A percentile compares a stretch with the other conserved stretches of the same genome.
Evolutionary conservation across 495 filamentous ascomycete species (phyloP).

Genomic region (Aspergillus ellipticus): DNA sequence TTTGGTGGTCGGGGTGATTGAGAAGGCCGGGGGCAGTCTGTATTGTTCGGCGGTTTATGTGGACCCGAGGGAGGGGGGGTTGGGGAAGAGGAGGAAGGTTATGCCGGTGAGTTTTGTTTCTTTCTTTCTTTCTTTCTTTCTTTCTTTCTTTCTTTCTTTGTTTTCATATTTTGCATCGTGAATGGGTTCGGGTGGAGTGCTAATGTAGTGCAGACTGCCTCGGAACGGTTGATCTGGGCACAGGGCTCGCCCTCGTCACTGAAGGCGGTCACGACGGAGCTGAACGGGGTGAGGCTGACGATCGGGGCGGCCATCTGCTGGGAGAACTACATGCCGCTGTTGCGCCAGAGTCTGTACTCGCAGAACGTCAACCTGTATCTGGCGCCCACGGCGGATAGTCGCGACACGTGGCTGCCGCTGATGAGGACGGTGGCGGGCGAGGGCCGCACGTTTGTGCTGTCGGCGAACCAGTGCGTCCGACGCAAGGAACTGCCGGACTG

Average conservation of each 20-base stretch:
- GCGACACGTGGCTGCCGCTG: conserved; percentile 78
- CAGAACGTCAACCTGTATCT: conserved; percentile 94
- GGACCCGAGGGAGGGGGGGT: conserved; percentile 62
- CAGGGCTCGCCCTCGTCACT: conserved; percentile 80
- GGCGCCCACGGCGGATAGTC: conserved; percentile 82
- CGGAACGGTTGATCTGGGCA: conserved; percentile 84
- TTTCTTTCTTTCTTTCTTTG: no score
- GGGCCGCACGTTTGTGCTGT: conserved; percentile 81
- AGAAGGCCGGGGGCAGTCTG: conserved; percentile 73
- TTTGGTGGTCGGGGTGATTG: conserved; percentile 73
- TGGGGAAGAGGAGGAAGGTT: conserved; percentile 91
- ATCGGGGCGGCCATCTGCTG: conserved; percentile 90
- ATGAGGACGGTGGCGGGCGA: conserved; percentile 80
- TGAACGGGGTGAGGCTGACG: conserved; percentile 72
- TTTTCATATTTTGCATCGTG: no score
- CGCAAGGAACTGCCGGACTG: conserved; percentile 54
- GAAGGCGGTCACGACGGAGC: conserved; percentile 73
- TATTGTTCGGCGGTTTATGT: conserved; percentile 86
- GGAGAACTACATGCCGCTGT: conserved; percentile 95
- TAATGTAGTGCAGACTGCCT: no score
- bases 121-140: no score
- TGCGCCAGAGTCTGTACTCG: conserved; percentile 73
- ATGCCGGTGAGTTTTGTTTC: conserved; percentile 77
- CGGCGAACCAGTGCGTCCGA: conserved; percentile 76
- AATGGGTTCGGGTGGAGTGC: no score